Evolutionary conservation across 495 filamentous ascomycete species (phyloP), one percentile per base, ranked within the genome.

Genomic region (Penicillium pulvis): DNA sequence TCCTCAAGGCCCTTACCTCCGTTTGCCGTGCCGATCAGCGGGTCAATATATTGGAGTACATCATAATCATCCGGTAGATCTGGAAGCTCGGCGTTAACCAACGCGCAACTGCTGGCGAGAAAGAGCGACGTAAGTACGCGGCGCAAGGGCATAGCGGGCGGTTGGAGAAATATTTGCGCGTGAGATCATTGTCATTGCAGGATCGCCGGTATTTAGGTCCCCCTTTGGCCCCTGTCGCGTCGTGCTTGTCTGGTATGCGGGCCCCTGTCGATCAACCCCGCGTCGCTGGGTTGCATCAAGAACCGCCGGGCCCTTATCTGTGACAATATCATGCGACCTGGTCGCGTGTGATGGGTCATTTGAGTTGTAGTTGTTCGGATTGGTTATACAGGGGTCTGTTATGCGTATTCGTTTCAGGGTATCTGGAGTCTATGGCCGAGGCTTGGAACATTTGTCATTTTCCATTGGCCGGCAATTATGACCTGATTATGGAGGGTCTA

Each of bases 1-100:
- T 48, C 26, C 33, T 24, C n/a, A 30, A 23, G 17, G 26, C 0
- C 26, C n/a, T 28, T 73, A 74, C 87, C 87, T 62, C 85, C 84
- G 62, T 85, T 82, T 16, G 72, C 79, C 57, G 76, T 85, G 48
- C 84, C 84, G 67, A 87, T 85, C 53, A 87, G 75, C 28, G 83
- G 83, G 57, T 85, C 71, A 16, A 86, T 62, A 56, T 83, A 82
- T 61, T 77, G 72, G 1, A 80, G 62, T 1, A 78, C 75, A 67
- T 80, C 77, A 30, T 79, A 77, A 51, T 75, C 62, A 19, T 71
- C 63, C 12, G 62, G 52, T 10, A 53, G 19, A 1, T 56, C 10
- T 9, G 57, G 41, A 48, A 59, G 31, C 24, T 60, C 52, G 26
- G 67, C 55, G 44, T 57, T n/a, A 7, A 54, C 62, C 35, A 62